phyloP scores from a whole-genome alignment of 2,329 filamentous ascomycete species.

The Gnomoniopsis sp. region DNA sequence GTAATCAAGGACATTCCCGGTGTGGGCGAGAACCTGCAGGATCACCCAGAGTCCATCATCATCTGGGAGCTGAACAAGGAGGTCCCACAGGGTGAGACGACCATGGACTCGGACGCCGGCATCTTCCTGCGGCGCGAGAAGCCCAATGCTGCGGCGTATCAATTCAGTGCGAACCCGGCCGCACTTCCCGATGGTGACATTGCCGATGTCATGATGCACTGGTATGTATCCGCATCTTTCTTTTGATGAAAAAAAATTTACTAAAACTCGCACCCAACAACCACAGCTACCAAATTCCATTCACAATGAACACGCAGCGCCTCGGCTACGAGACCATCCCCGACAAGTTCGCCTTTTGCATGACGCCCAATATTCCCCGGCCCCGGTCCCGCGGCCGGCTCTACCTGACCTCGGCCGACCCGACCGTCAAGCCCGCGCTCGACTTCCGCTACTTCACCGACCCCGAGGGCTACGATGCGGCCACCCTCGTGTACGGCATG shows the following conservation, averaged over 20 bases:
- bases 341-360: conserved; percentile 83
- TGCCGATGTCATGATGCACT: conserved; percentile 80
- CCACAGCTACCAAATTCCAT: conserved; percentile 93
- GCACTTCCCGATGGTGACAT: conserved; percentile 64
- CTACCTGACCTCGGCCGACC: conserved; percentile 74
- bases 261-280: not conserved
- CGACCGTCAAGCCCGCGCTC: conserved; percentile 73
- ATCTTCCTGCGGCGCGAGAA: conserved; percentile 81
- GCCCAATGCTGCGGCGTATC: conserved; percentile 61
- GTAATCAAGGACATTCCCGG: conserved; percentile 56
- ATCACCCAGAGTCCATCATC: conserved; percentile 59
- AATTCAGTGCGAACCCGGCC: conserved; percentile 44
- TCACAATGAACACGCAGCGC: conserved; percentile 79
- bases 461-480: conserved; percentile 78
- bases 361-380: conserved; percentile 87
- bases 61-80: conserved; percentile 77
- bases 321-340: conserved; percentile 64
- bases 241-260: too few relatives aligned
- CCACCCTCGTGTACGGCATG: conserved; percentile 74
- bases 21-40: conserved; percentile 59
- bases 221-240: not conserved
- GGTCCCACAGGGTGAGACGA: conserved; percentile 74
- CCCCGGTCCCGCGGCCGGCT: conserved; percentile 74
- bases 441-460: conserved; percentile 92
- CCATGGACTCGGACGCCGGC: conserved; percentile 86